Evolutionary conservation across 2,329 filamentous ascomycete genomes (phyloP).

Genomic region (Microcyclosporella mali): DNA sequence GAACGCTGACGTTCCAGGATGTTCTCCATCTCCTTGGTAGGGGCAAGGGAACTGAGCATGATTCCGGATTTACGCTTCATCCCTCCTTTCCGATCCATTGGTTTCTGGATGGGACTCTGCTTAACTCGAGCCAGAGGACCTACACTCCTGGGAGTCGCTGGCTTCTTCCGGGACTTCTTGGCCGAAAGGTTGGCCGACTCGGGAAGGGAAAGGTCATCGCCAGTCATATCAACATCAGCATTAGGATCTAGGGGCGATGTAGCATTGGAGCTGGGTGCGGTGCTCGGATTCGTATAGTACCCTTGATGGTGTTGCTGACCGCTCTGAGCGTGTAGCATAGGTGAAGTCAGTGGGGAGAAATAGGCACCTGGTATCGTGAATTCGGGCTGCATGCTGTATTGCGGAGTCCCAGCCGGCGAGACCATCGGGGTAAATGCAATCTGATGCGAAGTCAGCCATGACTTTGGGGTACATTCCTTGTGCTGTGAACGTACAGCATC

Average conservation of each 20-base stretch:
- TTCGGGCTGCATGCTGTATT: constrained; percentile 53
- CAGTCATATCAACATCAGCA: constrained; percentile 40
- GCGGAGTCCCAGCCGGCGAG: constrained; percentile 75
- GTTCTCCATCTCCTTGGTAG: constrained; percentile 41
- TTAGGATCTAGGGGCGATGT: constrained; percentile 41
- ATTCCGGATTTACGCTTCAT: constrained; percentile 45
- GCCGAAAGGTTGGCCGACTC: constrained; percentile 35
- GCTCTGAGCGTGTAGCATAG: constrained; percentile 65
- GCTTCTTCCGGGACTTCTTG: constrained; percentile 44
- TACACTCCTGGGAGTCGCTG: constrained; percentile 41
- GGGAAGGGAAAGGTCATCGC: constrained; percentile 26
- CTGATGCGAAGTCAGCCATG: constrained; percentile 15
- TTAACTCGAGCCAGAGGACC: constrained; percentile 48
- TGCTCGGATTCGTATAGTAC: constrained; percentile 46
- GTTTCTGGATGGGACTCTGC: constrained; percentile 66
- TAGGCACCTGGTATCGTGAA: constrained; percentile 65
- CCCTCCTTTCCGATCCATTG: constrained; percentile 30
- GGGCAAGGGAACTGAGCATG: constrained; percentile 39
- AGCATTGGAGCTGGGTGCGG: constrained; percentile 47
- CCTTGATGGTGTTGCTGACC: constrained; percentile 36
- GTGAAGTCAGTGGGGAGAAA: constrained; percentile 78
- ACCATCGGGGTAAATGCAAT: constrained; percentile 66
- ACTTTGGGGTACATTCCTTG: constrained; percentile 9
- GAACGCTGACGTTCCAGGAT: constrained; percentile 34
- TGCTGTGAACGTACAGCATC: constrained; percentile 55